Evolutionary conservation across 2,329 filamentous ascomycete genomes (phyloP), one percentile per base, ranked within the genome.

Genomic region (Cryphonectria parasitica): DNA sequence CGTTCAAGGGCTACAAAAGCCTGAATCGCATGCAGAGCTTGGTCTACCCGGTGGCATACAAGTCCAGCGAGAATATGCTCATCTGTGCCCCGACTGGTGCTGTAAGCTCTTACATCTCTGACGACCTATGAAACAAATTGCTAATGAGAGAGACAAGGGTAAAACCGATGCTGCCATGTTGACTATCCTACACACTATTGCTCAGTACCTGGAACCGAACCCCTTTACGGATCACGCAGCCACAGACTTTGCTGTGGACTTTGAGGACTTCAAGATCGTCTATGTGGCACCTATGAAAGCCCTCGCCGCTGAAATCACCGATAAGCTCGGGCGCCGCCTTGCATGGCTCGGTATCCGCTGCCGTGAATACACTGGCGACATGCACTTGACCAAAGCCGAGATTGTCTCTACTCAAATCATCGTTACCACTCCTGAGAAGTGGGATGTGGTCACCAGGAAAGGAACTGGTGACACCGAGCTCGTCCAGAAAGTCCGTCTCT

Each of bases 281-380:
- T 99, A 99, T 76, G 96, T 99, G 56, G 96, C 97, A 0, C 97
- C 96, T 0, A 99, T 99, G 97, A 99, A 99, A 81, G 97, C 96
- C 0, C 85, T 99, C 25, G 97, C 97, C 5, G 96, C 97, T 10
- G 96, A 99, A 82, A 92, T 99, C 56, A 98, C 96, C 0, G 93
- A 95, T 49, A 99, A 99, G 82, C 85, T 99, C 3, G 92, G 94
- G 63, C 97, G 94, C 79, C 90, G 95, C 36, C 88, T 99, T 4
- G 92, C 93, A 2, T 99, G 97, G 97, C 88, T 99, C 7, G 95
- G 95, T 10, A 90, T 99, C 76, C 90, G 93, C 78, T 95, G 94
- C 74, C 92, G 96, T 73, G 96, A 99, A 81, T 90, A 97, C 79
- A 99, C 96, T 64, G 96, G 96, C 77, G 96, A 99, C 79, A 99